A percentile compares a stretch with the other conserved stretches of the same genome.
Conservation (phyloP, 331 rosid species). For the Pyrus hybrid region DNA sequence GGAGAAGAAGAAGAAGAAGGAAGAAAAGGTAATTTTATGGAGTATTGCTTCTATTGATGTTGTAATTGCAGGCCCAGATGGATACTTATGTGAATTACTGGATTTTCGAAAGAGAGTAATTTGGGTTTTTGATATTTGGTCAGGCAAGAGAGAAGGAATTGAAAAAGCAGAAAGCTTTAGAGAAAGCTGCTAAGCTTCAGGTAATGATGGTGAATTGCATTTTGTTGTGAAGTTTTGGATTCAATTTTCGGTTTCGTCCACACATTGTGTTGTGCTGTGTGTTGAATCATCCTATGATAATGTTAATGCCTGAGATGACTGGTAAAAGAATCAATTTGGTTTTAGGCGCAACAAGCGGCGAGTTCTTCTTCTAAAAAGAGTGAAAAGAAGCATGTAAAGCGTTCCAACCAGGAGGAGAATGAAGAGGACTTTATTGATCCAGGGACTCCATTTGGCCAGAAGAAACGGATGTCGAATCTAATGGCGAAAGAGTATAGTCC, state of each 20-base stretch:
- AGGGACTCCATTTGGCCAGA: slow-evolving; percentile 62
- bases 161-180: slow-evolving; percentile 66
- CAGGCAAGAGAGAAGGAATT: slow-evolving; percentile 93
- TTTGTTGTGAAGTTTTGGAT: not conserved
- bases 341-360: slow-evolving; percentile 59
- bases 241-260: not conserved
- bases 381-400: slow-evolving; percentile 64
- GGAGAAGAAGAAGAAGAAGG: slow-evolving; percentile 88
- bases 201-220: slow-evolving; percentile 14
- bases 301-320: not conserved
- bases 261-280: not conserved
- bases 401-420: slow-evolving; percentile 60
- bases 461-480: slow-evolving; percentile 64
- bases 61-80: not conserved
- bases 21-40: slow-evolving; percentile 53
- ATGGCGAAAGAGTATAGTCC: slow-evolving; percentile 86
- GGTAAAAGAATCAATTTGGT: not conserved
- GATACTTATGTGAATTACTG: not conserved
- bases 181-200: slow-evolving; percentile 72
- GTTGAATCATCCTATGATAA: not conserved
- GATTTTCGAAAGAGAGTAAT: not conserved
- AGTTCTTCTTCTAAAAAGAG: slow-evolving; percentile 49
- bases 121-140: not conserved
- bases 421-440: slow-evolving; percentile 68
- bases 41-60: not conserved